phyloP scores from a whole-genome alignment of 2,329 filamentous ascomycete species.

The Talaromyces sp. region DNA sequence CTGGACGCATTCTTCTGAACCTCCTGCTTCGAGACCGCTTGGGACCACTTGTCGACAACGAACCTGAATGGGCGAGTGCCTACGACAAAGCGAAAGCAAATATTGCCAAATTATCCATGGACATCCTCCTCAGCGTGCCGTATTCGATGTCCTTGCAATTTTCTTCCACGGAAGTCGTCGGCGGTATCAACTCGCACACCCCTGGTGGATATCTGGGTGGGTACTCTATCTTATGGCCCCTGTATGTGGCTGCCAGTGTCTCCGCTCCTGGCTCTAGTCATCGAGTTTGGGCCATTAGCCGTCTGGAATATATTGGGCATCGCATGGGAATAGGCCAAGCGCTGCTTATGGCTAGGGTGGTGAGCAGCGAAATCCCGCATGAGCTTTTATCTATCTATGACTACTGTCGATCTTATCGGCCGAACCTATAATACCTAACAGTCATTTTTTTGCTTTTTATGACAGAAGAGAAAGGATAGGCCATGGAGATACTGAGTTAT shows the following conservation, averaged over 20 bases:
- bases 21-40: not conserved
- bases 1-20: not conserved
- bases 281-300: not conserved
- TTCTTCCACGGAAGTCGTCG: not conserved
- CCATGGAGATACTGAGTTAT: not conserved
- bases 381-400: not conserved
- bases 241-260: not conserved
- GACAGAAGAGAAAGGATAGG: not conserved
- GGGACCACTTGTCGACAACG: not conserved
- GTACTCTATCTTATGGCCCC: not conserved
- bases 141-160: not conserved
- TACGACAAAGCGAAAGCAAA: not conserved
- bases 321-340: not conserved
- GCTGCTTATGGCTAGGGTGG: not conserved
- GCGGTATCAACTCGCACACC: not conserved
- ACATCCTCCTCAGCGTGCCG: not conserved
- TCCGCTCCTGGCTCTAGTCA: not conserved
- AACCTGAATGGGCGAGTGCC: not conserved
- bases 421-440: not conserved
- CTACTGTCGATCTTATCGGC: not conserved
- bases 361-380: not conserved
- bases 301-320: not conserved
- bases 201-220: not conserved
- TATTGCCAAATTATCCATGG: not conserved
- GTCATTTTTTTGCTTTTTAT: not conserved